Conservation (phyloP, 2,329 filamentous ascomycete species). For the Colletotrichum incanum region DNA sequence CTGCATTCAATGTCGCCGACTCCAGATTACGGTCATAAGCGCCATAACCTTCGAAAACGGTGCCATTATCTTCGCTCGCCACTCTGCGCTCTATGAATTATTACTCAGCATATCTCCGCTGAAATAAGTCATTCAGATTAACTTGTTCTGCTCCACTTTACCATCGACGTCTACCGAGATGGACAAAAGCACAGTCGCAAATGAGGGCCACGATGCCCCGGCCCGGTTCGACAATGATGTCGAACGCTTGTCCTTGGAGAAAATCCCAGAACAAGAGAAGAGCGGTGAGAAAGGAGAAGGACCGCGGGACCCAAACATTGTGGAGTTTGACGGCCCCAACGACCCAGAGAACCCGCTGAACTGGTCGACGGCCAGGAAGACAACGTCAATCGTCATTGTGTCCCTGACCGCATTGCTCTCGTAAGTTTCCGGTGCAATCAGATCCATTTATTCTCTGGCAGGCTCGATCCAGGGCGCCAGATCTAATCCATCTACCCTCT, state of each 20-base stretch:
- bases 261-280: neutral
- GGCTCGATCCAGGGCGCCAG: neutral
- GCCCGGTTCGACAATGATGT: neutral
- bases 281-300: neutral
- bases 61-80: no score
- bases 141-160: no score
- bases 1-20: no score
- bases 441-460: neutral
- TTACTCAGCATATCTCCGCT: no score
- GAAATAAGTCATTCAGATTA: no score
- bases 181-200: neutral
- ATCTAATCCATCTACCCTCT: neutral
- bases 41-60: no score
- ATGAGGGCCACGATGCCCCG: neutral
- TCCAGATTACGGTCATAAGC: no score
- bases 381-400: slow-evolving; percentile 66
- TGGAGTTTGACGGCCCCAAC: slow-evolving; percentile 68
- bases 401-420: slow-evolving; percentile 58
- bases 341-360: slow-evolving; percentile 68
- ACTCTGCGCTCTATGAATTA: no score
- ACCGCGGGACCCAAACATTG: slow-evolving; percentile 51
- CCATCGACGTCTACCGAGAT: no score
- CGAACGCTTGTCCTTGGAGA: neutral
- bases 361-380: slow-evolving; percentile 71
- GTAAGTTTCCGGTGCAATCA: slow-evolving; percentile 54